Base-by-base conservation (phyloP, 176 grass and related monocot species). In the Phoenix dactylifera region DNA sequence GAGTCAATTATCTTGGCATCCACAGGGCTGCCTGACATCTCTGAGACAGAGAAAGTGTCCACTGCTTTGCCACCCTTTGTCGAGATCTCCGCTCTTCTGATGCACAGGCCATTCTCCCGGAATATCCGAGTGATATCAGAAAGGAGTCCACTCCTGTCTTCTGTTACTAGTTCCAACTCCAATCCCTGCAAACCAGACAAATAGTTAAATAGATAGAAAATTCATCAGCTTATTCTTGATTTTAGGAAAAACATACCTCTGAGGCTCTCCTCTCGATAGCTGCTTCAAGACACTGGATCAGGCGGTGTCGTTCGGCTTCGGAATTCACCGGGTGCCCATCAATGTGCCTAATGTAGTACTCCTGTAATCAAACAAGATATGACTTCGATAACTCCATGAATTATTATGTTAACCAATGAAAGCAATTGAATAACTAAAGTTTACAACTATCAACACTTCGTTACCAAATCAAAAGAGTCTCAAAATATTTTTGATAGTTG, bases 121-220 rank as follows among this genome's bases (percentile, higher is more conserved):
- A 68, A 68, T 54, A 68, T 56, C 26, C 65, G 52, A 20, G 65
- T 68, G 18, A 55, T 55, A 19, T 68, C 65, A 32, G 65, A 68
- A 3, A 68, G 65, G 15, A 68, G 55, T 30, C 65, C 65, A 22
- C 29, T 18, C 22, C 65, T 55, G 12, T 68, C 65, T 6, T 22
- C 51, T 16, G 65, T 68, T 19, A 26, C 15, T 18, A 68, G 51
- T 26, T 68, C 65, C 12, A 68, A 22, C 55, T 68, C 52, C 9
- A 68, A 26, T 35, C 65, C 65, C 65, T 68, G 18, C 51, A 12
- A n/a, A 7, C 30, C 22, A 6, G 22, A 68, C 3, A 59, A 15
- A 24, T 28, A 16, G 12, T 26, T 5, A 49, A 49, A 49, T 49
- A 15, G 50, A 14, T 50, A 17, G 2, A 19, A 20, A 20, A 22